These are phyloP conservation scores for Yarrowia osloensis DNA, from an alignment of 805 yeast species.

Conservation along the genomic window DNA sequence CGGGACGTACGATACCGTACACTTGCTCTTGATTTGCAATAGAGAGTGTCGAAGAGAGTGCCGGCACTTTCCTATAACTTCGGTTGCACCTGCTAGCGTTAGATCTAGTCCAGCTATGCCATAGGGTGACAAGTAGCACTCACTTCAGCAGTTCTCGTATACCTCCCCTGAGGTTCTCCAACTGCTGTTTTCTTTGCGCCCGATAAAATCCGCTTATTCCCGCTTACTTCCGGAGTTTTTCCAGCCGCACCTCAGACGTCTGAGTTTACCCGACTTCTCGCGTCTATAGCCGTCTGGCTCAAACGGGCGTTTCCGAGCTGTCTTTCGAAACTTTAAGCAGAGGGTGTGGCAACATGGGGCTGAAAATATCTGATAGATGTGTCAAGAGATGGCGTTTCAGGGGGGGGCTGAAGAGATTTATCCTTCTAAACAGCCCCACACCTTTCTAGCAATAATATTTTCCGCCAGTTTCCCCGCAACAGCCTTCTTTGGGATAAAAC, in stretches of 20 bases:
- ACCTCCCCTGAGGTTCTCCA: no score
- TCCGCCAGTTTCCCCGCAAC: not conserved
- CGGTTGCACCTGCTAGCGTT: no score
- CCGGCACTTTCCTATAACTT: no score
- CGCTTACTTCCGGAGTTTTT: not conserved
- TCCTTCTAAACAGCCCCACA: not conserved
- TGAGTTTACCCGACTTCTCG: not conserved
- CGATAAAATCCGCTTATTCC: not conserved
- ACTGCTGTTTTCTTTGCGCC: not conserved
- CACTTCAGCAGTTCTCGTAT: not conserved
- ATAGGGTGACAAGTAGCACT: no score
- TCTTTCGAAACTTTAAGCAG: not conserved
- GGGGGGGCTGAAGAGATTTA: not conserved
- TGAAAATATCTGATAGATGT: not conserved
- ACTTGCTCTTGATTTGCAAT: no score
- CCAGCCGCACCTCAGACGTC: conserved; percentile 6
- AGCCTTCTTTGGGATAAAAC: not conserved
- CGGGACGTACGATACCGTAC: no score
- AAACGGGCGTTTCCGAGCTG: not conserved
- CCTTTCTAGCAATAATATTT: not conserved
- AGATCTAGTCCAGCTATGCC: no score
- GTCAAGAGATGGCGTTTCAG: not conserved
- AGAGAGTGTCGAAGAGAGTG: no score
- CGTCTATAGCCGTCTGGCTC: conserved; percentile 18
- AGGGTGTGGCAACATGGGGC: not conserved